phyloP scores from a whole-genome alignment of 805 yeast species.

The Yarrowia sp. region DNA sequence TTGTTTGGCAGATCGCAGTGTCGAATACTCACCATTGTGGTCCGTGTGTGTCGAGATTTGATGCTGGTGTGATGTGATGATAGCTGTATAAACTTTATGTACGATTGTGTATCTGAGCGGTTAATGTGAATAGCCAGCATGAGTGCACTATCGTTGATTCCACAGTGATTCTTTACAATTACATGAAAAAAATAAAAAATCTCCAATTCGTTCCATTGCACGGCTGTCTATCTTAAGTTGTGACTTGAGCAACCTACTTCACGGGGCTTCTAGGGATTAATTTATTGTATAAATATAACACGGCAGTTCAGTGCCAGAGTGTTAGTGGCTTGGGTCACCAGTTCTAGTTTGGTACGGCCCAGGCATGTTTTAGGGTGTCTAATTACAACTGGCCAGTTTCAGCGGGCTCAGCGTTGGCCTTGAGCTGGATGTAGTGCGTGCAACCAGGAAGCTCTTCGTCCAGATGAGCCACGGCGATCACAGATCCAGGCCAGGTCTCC shows the following conservation, averaged over 20 bases:
- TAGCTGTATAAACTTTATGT: slow-evolving; percentile 1
- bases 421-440: slow-evolving; percentile 48
- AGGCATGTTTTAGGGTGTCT: not conserved
- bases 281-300: slow-evolving; percentile 11
- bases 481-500: slow-evolving; percentile 62
- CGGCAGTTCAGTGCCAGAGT: slow-evolving; percentile 19
- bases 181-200: too few relatives aligned
- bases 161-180: not conserved
- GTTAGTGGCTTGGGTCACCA: not conserved
- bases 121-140: too few relatives aligned
- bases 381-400: slow-evolving; percentile 16
- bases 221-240: not conserved
- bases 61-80: not conserved
- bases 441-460: slow-evolving; percentile 75
- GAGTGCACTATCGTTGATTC: too few relatives aligned
- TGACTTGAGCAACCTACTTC: too few relatives aligned
- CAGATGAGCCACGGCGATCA: slow-evolving; percentile 78
- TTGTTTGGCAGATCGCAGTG: not conserved
- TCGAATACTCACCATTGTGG: slow-evolving; percentile 5
- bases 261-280: too few relatives aligned
- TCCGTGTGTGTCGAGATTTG: not conserved
- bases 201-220: not conserved
- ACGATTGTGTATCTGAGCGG: slow-evolving; percentile 9
- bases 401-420: slow-evolving; percentile 26
- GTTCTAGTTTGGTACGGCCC: not conserved